Base-by-base conservation (phyloP, 345 rosid species). In the Euphorbia lathyris region DNA sequence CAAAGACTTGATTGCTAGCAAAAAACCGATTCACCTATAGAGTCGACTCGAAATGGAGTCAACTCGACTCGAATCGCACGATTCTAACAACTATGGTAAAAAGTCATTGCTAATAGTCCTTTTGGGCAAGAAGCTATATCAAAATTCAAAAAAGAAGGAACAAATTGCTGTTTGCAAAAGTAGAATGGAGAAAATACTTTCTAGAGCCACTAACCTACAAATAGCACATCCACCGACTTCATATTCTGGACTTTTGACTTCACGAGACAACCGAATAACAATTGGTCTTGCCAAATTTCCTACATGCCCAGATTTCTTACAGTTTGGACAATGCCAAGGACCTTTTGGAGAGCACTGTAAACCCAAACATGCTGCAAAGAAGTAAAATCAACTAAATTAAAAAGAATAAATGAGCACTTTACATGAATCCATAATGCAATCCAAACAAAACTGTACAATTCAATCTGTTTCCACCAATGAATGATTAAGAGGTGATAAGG, bases 181-280 rank as follows among this genome's bases (percentile, higher is more conserved):
- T 3, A 52, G 62, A 40, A 14, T n/a, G 23, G 43, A 9, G 27
- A 55, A 58, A 45, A 12, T 45, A 45, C 19, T 36, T n/a, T 26
- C 12, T 27, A 7, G 32, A 73, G 57, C 65, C 68, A 72, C 82
- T 36, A 80, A 96, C 99, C 99, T 89, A 88, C 99, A 96, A 72
- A 96, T 72, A 71, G 73, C 93, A 83, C 99, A 96, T 67, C 98
- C 98, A 61, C 98, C 99, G 76, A 86, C 83, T 52, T 90, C 98
- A 80, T 74, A 71, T 83, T 88, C 92, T 72, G 88, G 94, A 20
- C 85, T 84, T 76, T 86, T 88, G 55, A 90, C 94, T 45, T 83
- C 91, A 67, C 89, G 86, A 30, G 84, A 82, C 74, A 83, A 76
- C 69, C 90, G 84, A 61, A 90, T 79, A 62, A 84, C 76, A 65